Conservation (phyloP, 495 filamentous ascomycete genomes). For the Hypoxylon rickii region DNA sequence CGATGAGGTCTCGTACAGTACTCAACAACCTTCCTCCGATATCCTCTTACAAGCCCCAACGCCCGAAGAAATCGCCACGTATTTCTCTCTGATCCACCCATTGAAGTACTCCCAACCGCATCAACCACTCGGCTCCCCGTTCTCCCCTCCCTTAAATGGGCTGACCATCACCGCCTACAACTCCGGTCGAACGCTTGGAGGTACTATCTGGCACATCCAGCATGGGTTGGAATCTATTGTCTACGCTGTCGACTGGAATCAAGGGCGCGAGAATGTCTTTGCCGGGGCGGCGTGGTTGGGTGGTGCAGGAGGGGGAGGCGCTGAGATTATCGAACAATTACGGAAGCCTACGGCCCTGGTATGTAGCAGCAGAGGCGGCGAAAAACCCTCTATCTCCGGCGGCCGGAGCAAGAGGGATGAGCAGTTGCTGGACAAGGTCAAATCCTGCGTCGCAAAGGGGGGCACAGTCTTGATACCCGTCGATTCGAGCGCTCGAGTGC, state of each 20-base stretch:
- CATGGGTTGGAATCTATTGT: constrained; percentile 96
- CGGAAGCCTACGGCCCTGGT: constrained; percentile 91
- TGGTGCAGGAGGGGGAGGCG: constrained; percentile 73
- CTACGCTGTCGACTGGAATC: constrained; percentile 98
- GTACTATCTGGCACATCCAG: constrained; percentile 98
- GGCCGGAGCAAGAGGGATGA: constrained; percentile 83
- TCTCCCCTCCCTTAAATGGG: constrained; percentile 86
- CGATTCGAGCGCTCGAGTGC: constrained; percentile 88
- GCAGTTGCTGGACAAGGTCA: constrained; percentile 79
- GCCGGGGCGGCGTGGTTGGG: constrained; percentile 93
- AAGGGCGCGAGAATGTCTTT: constrained; percentile 88
- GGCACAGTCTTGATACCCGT: constrained; percentile 95
- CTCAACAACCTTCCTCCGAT: constrained; percentile 55
- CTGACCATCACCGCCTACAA: constrained; percentile 96
- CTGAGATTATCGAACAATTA: constrained; percentile 90
- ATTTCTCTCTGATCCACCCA: constrained; percentile 90
- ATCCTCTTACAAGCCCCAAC: constrained; percentile 83
- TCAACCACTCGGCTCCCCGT: constrained; percentile 81
- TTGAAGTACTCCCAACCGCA: constrained; percentile 97
- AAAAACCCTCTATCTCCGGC: constrained; percentile 68
- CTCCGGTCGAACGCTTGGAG: constrained; percentile 92
- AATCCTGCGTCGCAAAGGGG: constrained; percentile 72
- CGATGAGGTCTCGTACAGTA: constrained; percentile 65
- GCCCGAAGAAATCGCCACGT: constrained; percentile 83
- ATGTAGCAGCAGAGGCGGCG: constrained; percentile 83